phyloP scores from a whole-genome alignment of 257 asterid genomes.

The Ilex asprella region DNA sequence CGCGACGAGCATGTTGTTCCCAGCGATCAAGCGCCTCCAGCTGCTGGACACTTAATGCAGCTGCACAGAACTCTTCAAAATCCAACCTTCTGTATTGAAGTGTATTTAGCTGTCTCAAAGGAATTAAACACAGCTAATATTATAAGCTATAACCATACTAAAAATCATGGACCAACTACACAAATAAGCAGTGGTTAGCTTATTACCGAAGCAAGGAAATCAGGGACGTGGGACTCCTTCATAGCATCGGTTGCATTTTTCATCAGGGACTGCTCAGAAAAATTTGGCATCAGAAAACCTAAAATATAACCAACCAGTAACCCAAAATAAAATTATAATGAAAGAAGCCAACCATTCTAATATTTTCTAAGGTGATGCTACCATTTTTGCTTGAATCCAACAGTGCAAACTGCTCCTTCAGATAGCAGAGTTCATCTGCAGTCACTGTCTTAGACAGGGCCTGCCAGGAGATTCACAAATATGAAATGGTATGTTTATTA shows the following conservation, averaged over 20 bases:
- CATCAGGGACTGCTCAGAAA: conserved; percentile 36
- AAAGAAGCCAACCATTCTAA: conserved; percentile 46
- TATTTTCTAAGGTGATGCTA: conserved; percentile 55
- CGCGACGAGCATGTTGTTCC: conserved; percentile 58
- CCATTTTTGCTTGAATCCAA: conserved; percentile 74
- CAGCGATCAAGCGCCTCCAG: conserved; percentile 53
- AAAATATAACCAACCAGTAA: background rate
- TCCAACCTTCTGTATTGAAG: conserved; percentile 72
- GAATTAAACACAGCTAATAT: background rate
- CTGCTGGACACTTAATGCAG: conserved; percentile 54
- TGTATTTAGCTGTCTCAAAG: conserved; percentile 47
- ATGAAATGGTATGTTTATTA: background rate
- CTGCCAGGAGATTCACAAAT: conserved; percentile 30
- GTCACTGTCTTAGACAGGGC: conserved; percentile 72
- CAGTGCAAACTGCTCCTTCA: conserved; percentile 59
- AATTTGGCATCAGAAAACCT: conserved; percentile 7
- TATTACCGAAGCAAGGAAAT: conserved; percentile 50
- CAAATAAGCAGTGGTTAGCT: background rate
- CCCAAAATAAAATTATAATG: background rate
- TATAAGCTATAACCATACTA: background rate
- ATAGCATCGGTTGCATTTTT: conserved; percentile 43
- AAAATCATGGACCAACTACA: background rate
- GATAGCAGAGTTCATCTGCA: conserved; percentile 60
- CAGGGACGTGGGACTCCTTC: conserved; percentile 48
- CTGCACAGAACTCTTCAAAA: conserved; percentile 70